Percentiles rank a stretch among this genome's conserved stretches.
phyloP scores from a whole-genome alignment of 768 basidiomycete species.

The Lentinula lateritia region DNA sequence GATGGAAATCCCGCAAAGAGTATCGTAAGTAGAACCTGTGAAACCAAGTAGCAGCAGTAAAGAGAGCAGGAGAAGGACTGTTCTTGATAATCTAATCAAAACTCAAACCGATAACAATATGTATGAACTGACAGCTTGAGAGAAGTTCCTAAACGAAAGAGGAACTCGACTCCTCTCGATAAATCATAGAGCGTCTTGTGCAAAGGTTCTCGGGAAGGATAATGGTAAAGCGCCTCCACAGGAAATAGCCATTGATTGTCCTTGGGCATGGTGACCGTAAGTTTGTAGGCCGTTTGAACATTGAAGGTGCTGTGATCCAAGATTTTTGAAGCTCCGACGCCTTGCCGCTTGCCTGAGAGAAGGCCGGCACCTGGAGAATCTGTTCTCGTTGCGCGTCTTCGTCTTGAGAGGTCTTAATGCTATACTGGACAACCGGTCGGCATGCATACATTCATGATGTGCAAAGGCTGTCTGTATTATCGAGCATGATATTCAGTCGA shows the following conservation, averaged over 20 bases:
- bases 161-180: conserved; percentile 78
- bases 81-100: conserved; percentile 6
- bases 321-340: too few species aligned
- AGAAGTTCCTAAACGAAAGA: conserved; percentile 76
- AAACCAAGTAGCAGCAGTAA: conserved; percentile 87
- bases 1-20: conserved; percentile 76
- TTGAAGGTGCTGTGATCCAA: too few species aligned
- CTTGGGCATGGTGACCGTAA: not conserved
- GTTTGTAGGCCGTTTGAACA: not conserved
- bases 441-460: too few species aligned
- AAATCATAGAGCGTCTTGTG: conserved; percentile 75
- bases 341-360: too few species aligned
- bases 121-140: conserved; percentile 59
- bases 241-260: conserved; percentile 67
- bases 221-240: conserved; percentile 46
- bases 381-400: too few species aligned
- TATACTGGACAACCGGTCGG: too few species aligned
- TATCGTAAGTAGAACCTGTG: conserved; percentile 89
- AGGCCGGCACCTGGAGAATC: too few species aligned
- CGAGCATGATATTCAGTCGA: too few species aligned
- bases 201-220: conserved; percentile 54
- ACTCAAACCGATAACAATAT: conserved; percentile 8
- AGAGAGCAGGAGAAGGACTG: conserved; percentile 78
- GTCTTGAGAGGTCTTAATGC: too few species aligned
- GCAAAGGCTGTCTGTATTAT: too few species aligned